Conservation (phyloP, 2,329 filamentous ascomycete genomes). For the Alternaria sp. region DNA sequence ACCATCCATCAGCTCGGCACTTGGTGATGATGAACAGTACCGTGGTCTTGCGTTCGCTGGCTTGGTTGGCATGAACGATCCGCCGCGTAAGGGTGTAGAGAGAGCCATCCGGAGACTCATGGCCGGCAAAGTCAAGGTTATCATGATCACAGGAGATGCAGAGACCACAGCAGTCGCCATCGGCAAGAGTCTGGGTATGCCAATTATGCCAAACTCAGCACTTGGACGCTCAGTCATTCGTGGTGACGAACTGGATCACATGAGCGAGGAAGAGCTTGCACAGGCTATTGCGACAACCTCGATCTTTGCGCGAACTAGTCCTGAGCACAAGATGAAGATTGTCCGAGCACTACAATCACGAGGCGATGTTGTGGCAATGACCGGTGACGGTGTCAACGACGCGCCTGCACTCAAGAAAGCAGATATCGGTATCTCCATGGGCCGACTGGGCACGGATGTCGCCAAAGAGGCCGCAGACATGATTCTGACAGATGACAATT, state of each 20-base stretch:
- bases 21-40: conserved; percentile 74
- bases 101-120: conserved; percentile 88
- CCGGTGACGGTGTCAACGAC: conserved; percentile 96
- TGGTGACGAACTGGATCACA: conserved; percentile 90
- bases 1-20: conserved; percentile 26
- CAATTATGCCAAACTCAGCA: conserved; percentile 67
- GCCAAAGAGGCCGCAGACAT: conserved; percentile 96
- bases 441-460: conserved; percentile 90
- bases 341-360: conserved; percentile 87
- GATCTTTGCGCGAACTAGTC: conserved; percentile 94
- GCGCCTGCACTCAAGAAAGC: conserved; percentile 95
- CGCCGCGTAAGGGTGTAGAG: conserved; percentile 87
- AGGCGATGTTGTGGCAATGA: conserved; percentile 98
- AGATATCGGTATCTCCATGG: conserved; percentile 98
- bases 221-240: conserved; percentile 74
- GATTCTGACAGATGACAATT: conserved; percentile 89
- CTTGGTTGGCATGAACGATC: conserved; percentile 96
- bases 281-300: conserved; percentile 86
- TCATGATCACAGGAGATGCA: conserved; percentile 98
- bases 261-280: conserved; percentile 84
- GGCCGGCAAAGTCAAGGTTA: conserved; percentile 92
- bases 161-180: conserved; percentile 95
- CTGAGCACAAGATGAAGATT: conserved; percentile 98
- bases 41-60: conserved; percentile 87
- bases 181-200: conserved; percentile 93